Evolutionary conservation across 441 rosid genomes (phyloP).

Genomic region (Kokia cookei): DNA sequence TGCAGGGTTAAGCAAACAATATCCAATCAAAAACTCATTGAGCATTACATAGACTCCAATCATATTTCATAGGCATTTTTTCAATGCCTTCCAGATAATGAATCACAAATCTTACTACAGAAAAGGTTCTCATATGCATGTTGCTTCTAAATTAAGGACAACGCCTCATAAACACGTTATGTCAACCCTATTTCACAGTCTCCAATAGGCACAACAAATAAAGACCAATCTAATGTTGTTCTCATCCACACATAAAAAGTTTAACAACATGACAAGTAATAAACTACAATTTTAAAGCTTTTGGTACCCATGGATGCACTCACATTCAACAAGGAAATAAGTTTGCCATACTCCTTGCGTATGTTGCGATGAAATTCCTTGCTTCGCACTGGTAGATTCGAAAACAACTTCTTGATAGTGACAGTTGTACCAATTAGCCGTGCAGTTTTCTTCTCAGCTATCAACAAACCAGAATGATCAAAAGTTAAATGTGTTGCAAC

Average conservation of each 20-base stretch:
- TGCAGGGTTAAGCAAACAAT: neutral
- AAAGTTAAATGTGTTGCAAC: constrained; percentile 79
- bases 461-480: constrained; percentile 75
- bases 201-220: neutral
- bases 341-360: constrained; percentile 90
- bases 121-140: neutral
- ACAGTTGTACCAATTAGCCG: constrained; percentile 92
- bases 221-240: neutral
- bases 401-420: constrained; percentile 77
- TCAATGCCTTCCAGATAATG: neutral
- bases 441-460: constrained; percentile 67
- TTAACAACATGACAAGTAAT: neutral
- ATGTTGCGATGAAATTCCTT: constrained; percentile 92
- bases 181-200: neutral
- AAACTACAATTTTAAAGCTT: neutral
- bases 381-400: constrained; percentile 85
- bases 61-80: neutral
- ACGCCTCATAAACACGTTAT: neutral
- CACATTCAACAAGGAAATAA: constrained; percentile 78
- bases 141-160: neutral
- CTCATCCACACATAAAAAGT: neutral
- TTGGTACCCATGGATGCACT: constrained; percentile 16
- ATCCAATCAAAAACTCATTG: neutral
- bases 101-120: neutral
- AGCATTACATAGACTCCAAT: neutral